These are phyloP conservation scores for Hypoxylon lienhwacheense DNA, from an alignment of 495 filamentous ascomycete species.

Conservation along the genomic window DNA sequence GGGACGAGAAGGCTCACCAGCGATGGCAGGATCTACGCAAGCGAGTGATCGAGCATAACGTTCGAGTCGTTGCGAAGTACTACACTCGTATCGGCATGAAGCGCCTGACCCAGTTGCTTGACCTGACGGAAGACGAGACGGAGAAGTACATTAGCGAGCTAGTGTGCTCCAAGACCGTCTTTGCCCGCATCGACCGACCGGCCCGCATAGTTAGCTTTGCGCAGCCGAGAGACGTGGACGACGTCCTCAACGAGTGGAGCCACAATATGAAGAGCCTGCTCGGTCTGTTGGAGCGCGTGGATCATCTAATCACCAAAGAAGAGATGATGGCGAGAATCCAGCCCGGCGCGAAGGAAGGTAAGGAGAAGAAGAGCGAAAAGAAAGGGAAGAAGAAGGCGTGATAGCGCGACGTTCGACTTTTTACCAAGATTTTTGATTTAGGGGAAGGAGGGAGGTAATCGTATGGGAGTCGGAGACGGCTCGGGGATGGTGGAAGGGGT, in stretches of 20 bases:
- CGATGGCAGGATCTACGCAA: constrained; percentile 94
- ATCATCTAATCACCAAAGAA: constrained; percentile 99
- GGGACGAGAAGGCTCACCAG: constrained; percentile 73
- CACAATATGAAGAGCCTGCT: constrained; percentile 97
- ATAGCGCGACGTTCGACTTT: too few species aligned
- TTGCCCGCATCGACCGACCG: constrained; percentile 95
- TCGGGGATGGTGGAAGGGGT: constrained; percentile 20
- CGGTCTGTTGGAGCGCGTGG: constrained; percentile 88
- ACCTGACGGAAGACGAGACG: constrained; percentile 91
- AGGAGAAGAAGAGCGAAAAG: constrained; percentile 43
- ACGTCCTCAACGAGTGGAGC: constrained; percentile 98
- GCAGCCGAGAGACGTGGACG: constrained; percentile 91
- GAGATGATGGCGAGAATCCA: constrained; percentile 99
- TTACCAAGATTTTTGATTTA: constrained; percentile 16
- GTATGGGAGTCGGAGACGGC: constrained; percentile 20
- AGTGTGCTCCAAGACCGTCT: constrained; percentile 94
- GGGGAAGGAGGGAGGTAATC: constrained; percentile 12
- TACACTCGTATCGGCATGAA: constrained; percentile 95
- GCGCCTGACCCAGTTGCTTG: constrained; percentile 83
- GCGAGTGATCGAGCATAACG: constrained; percentile 98
- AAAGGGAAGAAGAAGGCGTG: constrained; percentile 42
- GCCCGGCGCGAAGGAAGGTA: constrained; percentile 52
- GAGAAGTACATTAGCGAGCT: constrained; percentile 96
- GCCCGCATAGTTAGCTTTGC: constrained; percentile 90
- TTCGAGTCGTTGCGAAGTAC: constrained; percentile 95